phyloP scores from a whole-genome alignment of 2,329 filamentous ascomycete species.

The Stylonectria norvegica region DNA sequence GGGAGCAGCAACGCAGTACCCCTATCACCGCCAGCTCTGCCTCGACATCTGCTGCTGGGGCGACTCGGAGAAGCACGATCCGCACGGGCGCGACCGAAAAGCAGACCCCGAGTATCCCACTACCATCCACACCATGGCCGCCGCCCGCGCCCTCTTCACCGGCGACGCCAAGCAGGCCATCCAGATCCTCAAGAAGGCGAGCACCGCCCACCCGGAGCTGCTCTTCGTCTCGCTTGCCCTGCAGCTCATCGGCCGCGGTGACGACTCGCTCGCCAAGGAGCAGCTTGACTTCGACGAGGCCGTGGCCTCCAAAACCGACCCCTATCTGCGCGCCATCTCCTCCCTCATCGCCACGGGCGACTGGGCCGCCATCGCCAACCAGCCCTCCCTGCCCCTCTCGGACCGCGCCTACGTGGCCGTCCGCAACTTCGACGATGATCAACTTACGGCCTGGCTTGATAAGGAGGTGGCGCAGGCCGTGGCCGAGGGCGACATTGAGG shows the following conservation, averaged over 20 bases:
- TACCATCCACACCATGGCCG: conserved; percentile 65
- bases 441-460: conserved; percentile 64
- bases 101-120: conserved; percentile 48
- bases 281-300: conserved; percentile 57
- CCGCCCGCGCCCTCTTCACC: conserved; percentile 72
- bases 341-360: conserved; percentile 73
- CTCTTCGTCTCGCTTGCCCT: conserved; percentile 65
- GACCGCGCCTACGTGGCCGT: conserved; percentile 74
- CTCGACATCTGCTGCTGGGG: conserved; percentile 74
- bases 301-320: conserved; percentile 64
- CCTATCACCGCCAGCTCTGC: conserved; percentile 70
- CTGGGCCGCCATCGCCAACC: conserved; percentile 71
- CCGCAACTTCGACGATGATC: conserved; percentile 59
- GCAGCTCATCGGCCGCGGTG: conserved; percentile 57
- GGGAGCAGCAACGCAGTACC: conserved; percentile 59
- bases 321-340: conserved; percentile 76
- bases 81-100: conserved; percentile 42
- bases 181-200: conserved; percentile 65
- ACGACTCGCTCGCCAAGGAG: conserved; percentile 43
- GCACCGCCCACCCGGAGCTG: conserved; percentile 59
- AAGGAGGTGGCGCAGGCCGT: conserved; percentile 61
- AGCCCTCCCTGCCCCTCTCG: conserved; percentile 67
- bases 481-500: conserved; percentile 68
- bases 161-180: conserved; percentile 67
- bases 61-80: conserved; percentile 48